Base-by-base conservation (phyloP, 108 stramenopile species). In the Chaetoceros muelleri region DNA sequence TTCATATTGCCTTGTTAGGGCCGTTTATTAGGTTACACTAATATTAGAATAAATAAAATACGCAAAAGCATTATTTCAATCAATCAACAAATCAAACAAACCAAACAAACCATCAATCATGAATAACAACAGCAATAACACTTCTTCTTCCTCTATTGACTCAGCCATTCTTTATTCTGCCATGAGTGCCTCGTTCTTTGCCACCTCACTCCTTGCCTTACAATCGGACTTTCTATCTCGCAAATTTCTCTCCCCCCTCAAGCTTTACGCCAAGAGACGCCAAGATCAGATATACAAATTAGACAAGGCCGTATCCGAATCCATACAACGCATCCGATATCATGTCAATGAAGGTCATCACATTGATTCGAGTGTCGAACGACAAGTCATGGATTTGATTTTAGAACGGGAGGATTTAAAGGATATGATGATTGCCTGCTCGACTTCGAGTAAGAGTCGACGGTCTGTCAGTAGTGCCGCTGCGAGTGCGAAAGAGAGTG, bases 171-270 rank as follows among this genome's bases (percentile, higher is more conserved):
- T 40, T 13, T 40, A 40, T 40, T 40, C 34, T 13, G 13, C 8
- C 64, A 25, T 7, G 62, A 56, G 17, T 29, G 27, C 50, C 64
- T 55, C 2, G 7, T 7, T 24, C 13, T 24, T 49, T 21, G 23
- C 13, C n/a, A 7, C n/a, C n/a, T 49, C 48, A 16, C 48, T 49
- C 7, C 7, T 24, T 60, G 46, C 29, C n/a, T 52, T 16, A 1
- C 22, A 51, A 60, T 1, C 2, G 52, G n/a, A 28, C n/a, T 7
- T 18, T 5, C 3, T 49, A 7, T 16, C 13, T 7, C 48, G 48
- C n/a, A 49, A n/a, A 24, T 7, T 49, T n/a, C 48, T 49, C 7
- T 49, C 48, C 3, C 23, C 48, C n/a, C 22, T 23, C n/a, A 7
- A 18, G 7, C 48, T 49, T n/a, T 24, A 24, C n/a, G 48, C 48